phyloP scores from a whole-genome alignment of 208 protist genomes.

The Leptomonas pyrrhocoris region DNA sequence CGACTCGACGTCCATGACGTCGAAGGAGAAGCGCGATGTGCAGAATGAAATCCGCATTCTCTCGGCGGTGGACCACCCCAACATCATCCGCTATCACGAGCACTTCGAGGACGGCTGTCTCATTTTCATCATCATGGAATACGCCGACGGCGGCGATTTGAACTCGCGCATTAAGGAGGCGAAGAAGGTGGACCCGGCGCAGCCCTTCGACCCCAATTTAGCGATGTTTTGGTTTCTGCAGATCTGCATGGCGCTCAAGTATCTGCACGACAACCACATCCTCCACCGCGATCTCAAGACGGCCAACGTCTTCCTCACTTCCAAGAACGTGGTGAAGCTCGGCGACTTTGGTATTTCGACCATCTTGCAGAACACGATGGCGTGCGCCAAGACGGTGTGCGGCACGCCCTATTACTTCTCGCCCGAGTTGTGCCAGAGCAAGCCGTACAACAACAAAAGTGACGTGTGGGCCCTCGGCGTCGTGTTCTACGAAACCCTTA shows the following conservation, averaged over 20 bases:
- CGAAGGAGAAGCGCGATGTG: conserved; percentile 91
- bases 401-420: conserved; percentile 97
- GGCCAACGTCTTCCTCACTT: conserved; percentile 90
- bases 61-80: conserved; percentile 86
- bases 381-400: conserved; percentile 92
- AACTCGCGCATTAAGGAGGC: conserved; percentile 91
- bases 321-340: conserved; percentile 88
- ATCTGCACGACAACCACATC: conserved; percentile 93
- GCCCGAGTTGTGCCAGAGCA: conserved; percentile 95
- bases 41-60: conserved; percentile 94
- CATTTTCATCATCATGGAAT: conserved; percentile 94
- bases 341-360: conserved; percentile 94
- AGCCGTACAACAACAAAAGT: conserved; percentile 94
- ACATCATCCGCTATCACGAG: conserved; percentile 93
- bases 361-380: conserved; percentile 92
- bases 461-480: conserved; percentile 94
- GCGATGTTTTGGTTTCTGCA: conserved; percentile 93
- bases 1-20: conserved; percentile 83
- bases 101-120: conserved; percentile 89
- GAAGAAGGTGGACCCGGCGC: conserved; percentile 64
- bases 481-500: conserved; percentile 91
- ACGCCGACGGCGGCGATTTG: conserved; percentile 90
- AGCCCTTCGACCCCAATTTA: conserved; percentile 84
- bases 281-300: conserved; percentile 93
- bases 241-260: conserved; percentile 91